These are phyloP conservation scores for Phlebiopsis gigantea DNA, from an alignment of 768 basidiomycete species.

Conservation along the genomic window DNA sequence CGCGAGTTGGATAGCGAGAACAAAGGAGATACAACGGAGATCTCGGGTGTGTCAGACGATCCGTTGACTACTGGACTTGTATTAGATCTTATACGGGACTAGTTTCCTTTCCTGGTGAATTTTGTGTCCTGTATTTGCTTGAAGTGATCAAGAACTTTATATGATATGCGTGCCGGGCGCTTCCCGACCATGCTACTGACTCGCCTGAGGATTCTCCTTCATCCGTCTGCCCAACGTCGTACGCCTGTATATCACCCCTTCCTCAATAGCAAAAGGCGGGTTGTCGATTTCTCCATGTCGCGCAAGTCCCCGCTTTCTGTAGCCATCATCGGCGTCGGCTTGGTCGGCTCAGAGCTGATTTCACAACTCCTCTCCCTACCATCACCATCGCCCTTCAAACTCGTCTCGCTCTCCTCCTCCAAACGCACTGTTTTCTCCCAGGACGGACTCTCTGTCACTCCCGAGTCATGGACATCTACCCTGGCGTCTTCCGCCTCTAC, in stretches of 20 bases:
- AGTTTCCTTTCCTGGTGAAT: too few species aligned
- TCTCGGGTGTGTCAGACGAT: too few species aligned
- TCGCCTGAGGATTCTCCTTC: not conserved
- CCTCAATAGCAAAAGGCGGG: not conserved
- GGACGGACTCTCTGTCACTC: conserved; percentile 35
- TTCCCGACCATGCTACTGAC: not conserved
- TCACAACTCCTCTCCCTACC: conserved; percentile 71
- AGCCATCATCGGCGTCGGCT: conserved; percentile 86
- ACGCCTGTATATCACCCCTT: not conserved
- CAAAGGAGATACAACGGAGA: too few species aligned
- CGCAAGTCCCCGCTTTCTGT: conserved; percentile 32
- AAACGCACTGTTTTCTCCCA: conserved; percentile 52
- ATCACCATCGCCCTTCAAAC: conserved; percentile 47
- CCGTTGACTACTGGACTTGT: too few species aligned
- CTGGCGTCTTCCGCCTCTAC: not conserved
- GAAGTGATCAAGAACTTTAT: too few species aligned
- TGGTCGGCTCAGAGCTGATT: conserved; percentile 87
- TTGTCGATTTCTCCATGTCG: not conserved
- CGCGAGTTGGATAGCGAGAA: too few species aligned
- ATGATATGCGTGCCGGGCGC: not conserved
- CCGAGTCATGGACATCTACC: conserved; percentile 31
- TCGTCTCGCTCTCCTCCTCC: conserved; percentile 69
- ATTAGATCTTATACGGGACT: too few species aligned
- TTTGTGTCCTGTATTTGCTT: too few species aligned
- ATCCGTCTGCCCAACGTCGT: not conserved